phyloP scores from a whole-genome alignment of 2,329 filamentous ascomycete species.

The Colletotrichum orbiculare region DNA sequence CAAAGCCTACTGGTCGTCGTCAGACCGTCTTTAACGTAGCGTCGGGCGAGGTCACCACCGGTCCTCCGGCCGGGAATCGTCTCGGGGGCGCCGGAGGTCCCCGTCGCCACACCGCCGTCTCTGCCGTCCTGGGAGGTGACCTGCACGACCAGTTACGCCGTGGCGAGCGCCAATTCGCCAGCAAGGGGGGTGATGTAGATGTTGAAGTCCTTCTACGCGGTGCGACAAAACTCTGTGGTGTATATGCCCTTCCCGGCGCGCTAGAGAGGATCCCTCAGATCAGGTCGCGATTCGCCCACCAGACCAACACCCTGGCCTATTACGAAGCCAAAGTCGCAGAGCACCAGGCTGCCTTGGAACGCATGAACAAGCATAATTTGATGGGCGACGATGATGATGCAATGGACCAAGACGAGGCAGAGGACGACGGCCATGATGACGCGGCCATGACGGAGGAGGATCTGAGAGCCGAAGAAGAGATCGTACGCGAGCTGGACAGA shows the following conservation, averaged over 20 bases:
- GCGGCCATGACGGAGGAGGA: constrained; percentile 74
- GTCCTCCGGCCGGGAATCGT: constrained; percentile 45
- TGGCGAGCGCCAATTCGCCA: constrained; percentile 59
- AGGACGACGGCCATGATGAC: constrained; percentile 50
- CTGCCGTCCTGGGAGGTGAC: constrained; percentile 87
- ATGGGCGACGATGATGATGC: constrained; percentile 66
- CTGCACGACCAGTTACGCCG: constrained; percentile 82
- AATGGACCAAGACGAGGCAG: constrained; percentile 57
- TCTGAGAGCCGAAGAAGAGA: constrained; percentile 75
- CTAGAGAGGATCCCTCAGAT: constrained; percentile 79
- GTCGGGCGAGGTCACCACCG: constrained; percentile 70
- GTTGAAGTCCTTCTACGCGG: constrained; percentile 86
- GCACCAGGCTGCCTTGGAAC: constrained; percentile 78
- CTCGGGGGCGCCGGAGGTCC: constrained; percentile 53
- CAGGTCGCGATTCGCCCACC: constrained; percentile 76
- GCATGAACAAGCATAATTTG: constrained; percentile 74
- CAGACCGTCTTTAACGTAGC: constrained; percentile 76
- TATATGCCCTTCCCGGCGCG: constrained; percentile 86
- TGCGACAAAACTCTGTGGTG: constrained; percentile 88
- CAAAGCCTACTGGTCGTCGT: constrained; percentile 58
- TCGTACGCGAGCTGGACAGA: constrained; percentile 65
- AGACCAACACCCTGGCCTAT: constrained; percentile 79
- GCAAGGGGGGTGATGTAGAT: constrained; percentile 78
- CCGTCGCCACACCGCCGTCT: constrained; percentile 83
- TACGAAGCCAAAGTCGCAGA: constrained; percentile 84